Evolutionary conservation across 2,329 filamentous ascomycete species (phyloP).

Genomic region (Alternaria arbusti): DNA sequence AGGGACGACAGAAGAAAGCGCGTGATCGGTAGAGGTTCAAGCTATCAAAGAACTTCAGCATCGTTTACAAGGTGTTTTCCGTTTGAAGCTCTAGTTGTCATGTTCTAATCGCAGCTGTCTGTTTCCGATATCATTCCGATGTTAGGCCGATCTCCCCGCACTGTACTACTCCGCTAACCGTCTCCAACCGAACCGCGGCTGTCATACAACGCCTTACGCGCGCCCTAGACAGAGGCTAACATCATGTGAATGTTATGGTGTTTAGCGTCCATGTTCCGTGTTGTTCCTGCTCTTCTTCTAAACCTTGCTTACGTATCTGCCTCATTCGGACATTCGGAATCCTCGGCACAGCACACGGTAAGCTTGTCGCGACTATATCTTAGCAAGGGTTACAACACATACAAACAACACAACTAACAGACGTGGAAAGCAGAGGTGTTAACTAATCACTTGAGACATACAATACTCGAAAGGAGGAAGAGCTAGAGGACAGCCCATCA

Average conservation of each 20-base stretch:
- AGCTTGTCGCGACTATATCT: neutral
- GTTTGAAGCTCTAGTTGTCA: neutral
- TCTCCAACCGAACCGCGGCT: slow-evolving; percentile 27
- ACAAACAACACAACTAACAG: neutral
- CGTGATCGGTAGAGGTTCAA: neutral
- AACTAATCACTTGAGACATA: neutral
- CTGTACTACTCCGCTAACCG: slow-evolving; percentile 16
- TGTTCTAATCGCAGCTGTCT: neutral
- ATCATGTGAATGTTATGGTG: slow-evolving; percentile 3
- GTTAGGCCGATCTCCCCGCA: slow-evolving; percentile 12
- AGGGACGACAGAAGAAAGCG: slow-evolving; percentile 37
- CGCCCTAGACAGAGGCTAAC: slow-evolving; percentile 13
- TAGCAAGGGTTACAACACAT: neutral
- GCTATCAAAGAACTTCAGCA: neutral
- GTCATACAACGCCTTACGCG: slow-evolving; percentile 13
- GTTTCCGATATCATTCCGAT: slow-evolving; percentile 12
- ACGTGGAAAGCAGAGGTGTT: neutral
- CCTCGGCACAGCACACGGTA: slow-evolving; percentile 1
- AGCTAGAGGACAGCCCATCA: neutral
- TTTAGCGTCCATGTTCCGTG: neutral
- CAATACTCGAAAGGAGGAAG: neutral
- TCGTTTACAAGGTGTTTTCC: neutral
- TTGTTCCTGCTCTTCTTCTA: neutral
- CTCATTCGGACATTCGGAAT: neutral
- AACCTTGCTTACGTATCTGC: neutral